A percentile compares a stretch with the other conserved stretches of the same genome.
Conservation (phyloP, 2,329 filamentous ascomycete species). For the Chlorencoelia australis region DNA sequence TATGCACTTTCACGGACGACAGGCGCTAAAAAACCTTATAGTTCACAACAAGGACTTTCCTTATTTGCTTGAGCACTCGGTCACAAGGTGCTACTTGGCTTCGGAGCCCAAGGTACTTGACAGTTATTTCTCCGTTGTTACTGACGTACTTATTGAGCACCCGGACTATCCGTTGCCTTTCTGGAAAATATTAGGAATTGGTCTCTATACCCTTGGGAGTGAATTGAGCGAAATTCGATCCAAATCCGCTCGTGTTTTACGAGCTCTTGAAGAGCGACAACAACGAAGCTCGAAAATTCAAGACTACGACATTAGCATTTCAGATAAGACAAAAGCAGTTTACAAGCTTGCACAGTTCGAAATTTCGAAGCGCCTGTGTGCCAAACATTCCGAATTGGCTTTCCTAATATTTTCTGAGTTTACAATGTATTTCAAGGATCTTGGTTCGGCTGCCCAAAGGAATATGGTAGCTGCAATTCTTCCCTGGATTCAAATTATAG, state of each 20-base stretch:
- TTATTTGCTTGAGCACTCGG: constrained; percentile 79
- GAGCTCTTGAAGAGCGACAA: constrained; percentile 73
- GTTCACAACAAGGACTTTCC: constrained; percentile 81
- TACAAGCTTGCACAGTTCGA: constrained; percentile 98
- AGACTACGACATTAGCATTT: constrained; percentile 96
- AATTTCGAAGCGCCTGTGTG: constrained; percentile 81
- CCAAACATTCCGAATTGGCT: constrained; percentile 78
- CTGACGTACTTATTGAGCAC: constrained; percentile 74
- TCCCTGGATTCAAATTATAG: constrained; percentile 92
- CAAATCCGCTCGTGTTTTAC: constrained; percentile 73
- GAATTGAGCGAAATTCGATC: constrained; percentile 82
- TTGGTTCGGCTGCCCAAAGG: constrained; percentile 72
- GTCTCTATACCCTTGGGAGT: constrained; percentile 86
- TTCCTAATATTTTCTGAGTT: constrained; percentile 97
- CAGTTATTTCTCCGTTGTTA: constrained; percentile 91
- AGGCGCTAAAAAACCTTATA: constrained; percentile 82
- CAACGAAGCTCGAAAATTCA: constrained; percentile 83
- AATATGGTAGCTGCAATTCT: constrained; percentile 92
- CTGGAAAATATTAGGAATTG: constrained; percentile 82
- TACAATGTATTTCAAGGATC: constrained; percentile 81
- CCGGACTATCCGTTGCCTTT: constrained; percentile 76
- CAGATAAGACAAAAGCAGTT: constrained; percentile 94
- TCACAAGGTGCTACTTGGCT: constrained; percentile 80
- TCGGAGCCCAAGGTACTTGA: constrained; percentile 75
- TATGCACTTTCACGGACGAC: constrained; percentile 79